Evolutionary conservation across 2,329 filamentous ascomycete genomes (phyloP).

Genomic region (Alternaria triticina): DNA sequence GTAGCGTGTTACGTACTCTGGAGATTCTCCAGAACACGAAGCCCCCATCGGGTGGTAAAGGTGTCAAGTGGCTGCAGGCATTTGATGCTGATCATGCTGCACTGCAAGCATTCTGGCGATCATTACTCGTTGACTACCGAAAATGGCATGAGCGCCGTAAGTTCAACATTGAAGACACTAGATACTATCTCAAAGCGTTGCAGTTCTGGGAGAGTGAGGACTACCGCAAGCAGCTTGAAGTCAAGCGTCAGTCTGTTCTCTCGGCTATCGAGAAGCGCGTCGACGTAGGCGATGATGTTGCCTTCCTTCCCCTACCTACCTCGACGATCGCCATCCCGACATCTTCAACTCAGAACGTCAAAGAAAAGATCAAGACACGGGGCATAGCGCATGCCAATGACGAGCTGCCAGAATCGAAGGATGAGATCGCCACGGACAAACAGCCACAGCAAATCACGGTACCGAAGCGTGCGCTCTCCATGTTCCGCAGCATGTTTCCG

Average conservation of each 20-base stretch:
- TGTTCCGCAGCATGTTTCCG: slow-evolving; percentile 21
- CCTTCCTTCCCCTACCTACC: neutral
- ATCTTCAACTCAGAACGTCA: neutral
- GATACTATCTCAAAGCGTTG: neutral
- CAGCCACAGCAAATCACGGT: neutral
- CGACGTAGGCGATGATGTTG: neutral
- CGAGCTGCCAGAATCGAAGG: too few relatives aligned
- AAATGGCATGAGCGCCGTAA: neutral
- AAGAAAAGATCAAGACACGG: neutral
- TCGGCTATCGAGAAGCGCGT: slow-evolving; percentile 1
- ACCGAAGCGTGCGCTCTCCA: slow-evolving; percentile 5
- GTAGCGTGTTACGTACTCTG: neutral
- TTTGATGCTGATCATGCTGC: slow-evolving; percentile 7
- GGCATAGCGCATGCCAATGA: too few relatives aligned
- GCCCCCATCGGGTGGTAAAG: slow-evolving; percentile 4
- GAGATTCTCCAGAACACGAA: neutral
- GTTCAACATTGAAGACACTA: slow-evolving; percentile 1
- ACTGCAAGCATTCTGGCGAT: slow-evolving; percentile 10
- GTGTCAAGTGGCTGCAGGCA: slow-evolving; percentile 5
- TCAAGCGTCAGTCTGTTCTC: slow-evolving; percentile 7
- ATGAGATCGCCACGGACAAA: too few relatives aligned
- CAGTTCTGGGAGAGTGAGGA: slow-evolving; percentile 1
- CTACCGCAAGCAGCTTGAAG: neutral
- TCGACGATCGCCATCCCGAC: neutral
- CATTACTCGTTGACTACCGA: neutral